Base-by-base conservation (phyloP, 2,329 filamentous ascomycete species). In the Pseudopyricularia cyperi region DNA sequence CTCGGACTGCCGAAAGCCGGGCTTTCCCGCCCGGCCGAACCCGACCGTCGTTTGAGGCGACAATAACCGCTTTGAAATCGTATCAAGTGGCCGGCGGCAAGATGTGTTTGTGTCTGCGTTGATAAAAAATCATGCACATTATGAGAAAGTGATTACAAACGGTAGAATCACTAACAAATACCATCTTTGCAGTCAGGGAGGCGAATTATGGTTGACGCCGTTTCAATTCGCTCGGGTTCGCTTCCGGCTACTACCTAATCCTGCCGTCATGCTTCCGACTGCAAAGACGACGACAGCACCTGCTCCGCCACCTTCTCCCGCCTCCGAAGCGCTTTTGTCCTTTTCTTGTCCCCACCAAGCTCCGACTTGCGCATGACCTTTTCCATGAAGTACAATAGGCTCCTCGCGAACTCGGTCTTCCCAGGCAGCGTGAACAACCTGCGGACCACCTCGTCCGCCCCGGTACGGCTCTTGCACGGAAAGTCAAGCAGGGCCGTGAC, bases 311-410 rank as follows among this genome's bases (percentile, higher is more conserved):
- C 61, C 55, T 68, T 69, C 58, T 73, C 77, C 2, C 65, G 69
- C 60, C 70, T 72, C 59, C 65, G 70, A 8, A 83, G 60, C 54
- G 65, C 69, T 56, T 67, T 71, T 52, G 66, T 67, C 52, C 78
- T 70, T 55, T 67, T 68, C 59, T 73, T 76, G 6, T 69, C 67
- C 14, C 69, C 67, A 44, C 76, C 64, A 56, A 80, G 66, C 59
- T 78, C 68, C 1, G 83, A 85, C 63, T 82, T 85, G 4, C 77
- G 72, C 15, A 96, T 75, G 46, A 85, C 77, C 63, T 85, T 89
- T 61, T 80, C 79, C 51, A 97, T 62, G 62, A 95, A 93, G 66
- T 84, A 94, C 55, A 86, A 82, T 57, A 96, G 62, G 0, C 87
- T 87, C 52, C 79, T 79, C 5, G 83, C 80, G 55, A 96, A 76